phyloP scores from a whole-genome alignment of 495 filamentous ascomycete species.

The Aspergillus egyptiacus region DNA sequence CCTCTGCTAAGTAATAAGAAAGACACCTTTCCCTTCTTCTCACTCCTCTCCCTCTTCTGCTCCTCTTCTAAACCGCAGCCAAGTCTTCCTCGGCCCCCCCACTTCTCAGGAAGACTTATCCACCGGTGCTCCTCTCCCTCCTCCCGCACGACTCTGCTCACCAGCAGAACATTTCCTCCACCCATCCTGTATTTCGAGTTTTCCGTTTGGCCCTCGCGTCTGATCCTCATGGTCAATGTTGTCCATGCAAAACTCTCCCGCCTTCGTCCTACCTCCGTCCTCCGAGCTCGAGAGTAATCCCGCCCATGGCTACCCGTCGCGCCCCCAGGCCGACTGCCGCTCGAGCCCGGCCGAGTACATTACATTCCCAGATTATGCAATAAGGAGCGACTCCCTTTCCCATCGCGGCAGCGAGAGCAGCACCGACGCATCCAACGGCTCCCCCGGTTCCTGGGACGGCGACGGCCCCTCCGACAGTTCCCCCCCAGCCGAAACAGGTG shows the following conservation, averaged over 20 bases:
- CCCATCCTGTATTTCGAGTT: neutral
- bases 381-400: conserved; percentile 28
- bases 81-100: conserved; percentile 14
- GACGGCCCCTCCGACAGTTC: conserved; percentile 23
- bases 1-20: too few relatives aligned
- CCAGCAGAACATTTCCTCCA: neutral
- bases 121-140: neutral
- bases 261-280: conserved; percentile 19
- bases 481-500: conserved; percentile 22
- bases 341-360: conserved; percentile 22
- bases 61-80: conserved; percentile 8
- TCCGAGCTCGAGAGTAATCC: conserved; percentile 14
- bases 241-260: conserved; percentile 38
- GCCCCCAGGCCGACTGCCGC: conserved; percentile 10
- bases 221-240: conserved; percentile 31
- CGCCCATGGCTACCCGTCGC: conserved; percentile 10
- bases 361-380: conserved; percentile 19
- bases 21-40: too few relatives aligned
- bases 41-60: conserved; percentile 4
- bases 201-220: conserved; percentile 2
- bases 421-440: conserved; percentile 35
- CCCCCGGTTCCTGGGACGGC: conserved; percentile 31
- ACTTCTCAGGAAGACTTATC: conserved; percentile 11
- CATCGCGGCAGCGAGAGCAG: conserved; percentile 34
- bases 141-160: neutral